Evolutionary conservation across 768 basidiomycete species (phyloP).

Genomic region (Tephrocybe sp.): DNA sequence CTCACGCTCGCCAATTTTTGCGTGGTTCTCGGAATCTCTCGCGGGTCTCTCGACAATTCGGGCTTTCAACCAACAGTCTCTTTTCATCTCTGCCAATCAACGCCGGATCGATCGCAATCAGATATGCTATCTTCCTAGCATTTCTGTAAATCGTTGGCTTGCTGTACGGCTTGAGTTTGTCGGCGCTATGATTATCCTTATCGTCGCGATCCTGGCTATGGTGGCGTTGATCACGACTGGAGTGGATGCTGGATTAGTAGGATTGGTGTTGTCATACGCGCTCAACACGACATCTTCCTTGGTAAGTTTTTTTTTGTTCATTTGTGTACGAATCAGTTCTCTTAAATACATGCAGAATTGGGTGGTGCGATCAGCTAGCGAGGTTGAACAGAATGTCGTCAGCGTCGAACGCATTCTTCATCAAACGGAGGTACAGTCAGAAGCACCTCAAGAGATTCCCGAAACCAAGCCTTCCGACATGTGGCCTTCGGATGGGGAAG

Average conservation of each 20-base stretch:
- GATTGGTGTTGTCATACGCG: constrained; percentile 83
- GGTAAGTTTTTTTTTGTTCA: constrained; percentile 39
- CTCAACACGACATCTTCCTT: constrained; percentile 81
- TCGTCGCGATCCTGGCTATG: constrained; percentile 67
- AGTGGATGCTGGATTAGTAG: constrained; percentile 87
- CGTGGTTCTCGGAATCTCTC: constrained; percentile 79
- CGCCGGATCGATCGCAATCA: constrained; percentile 84
- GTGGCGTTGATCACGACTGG: constrained; percentile 70
- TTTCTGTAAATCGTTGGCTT: constrained; percentile 81
- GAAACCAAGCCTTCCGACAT: constrained; percentile 48
- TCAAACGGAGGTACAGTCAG: constrained; percentile 71
- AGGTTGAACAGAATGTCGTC: constrained; percentile 90
- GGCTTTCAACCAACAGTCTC: constrained; percentile 68
- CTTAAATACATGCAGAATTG: constrained; percentile 27
- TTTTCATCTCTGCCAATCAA: constrained; percentile 70
- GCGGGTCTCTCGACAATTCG: constrained; percentile 82
- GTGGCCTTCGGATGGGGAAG: constrained; percentile 77
- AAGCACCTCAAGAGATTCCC: constrained; percentile 72
- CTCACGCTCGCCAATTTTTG: constrained; percentile 89
- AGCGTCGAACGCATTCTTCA: constrained; percentile 87
- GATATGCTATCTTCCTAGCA: constrained; percentile 72
- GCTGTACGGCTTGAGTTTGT: constrained; percentile 83
- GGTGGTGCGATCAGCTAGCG: constrained; percentile 80
- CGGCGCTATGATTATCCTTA: constrained; percentile 76
- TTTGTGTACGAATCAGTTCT: not conserved